Evolutionary conservation across 495 filamentous ascomycete genomes (phyloP), one percentile per base, ranked within the genome.

Genomic region (Xeromyces bisporus): DNA sequence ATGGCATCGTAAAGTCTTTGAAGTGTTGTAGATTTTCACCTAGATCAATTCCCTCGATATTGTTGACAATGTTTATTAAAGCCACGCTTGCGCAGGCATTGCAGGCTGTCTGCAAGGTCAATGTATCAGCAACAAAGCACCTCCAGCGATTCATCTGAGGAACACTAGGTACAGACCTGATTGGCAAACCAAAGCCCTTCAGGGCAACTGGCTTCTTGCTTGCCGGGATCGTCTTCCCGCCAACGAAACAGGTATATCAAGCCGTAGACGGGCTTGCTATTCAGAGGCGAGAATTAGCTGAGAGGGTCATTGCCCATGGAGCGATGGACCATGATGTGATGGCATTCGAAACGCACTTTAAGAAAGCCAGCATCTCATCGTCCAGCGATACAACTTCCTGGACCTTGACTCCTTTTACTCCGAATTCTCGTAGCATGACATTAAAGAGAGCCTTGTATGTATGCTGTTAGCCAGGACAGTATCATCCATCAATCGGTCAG

Each of bases 61-160:
- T 97, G 66, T 91, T 86, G 42, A 93, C 62, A 32, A 93, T 89
- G 33, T 94, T 94, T 15, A 93, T 55, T 29, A 94, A 51, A 2
- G 89, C 87, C 12, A 92, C 70, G 16, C 80, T 86, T 10, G 82
- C 87, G 51, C 89, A 97, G 9, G 81, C 73, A 55, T 89, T 89
- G 16, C 67, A 61, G 2, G 72, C 71, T 0, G 80, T 82, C 79
- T 85, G 35, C 5, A 27, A 3, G 0, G 10, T 10, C 29, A 32
- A 23, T 46, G 9, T 43, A 33, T 41, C 12, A 27, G 13, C 11
- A 28, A n/a, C n/a, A n/a, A n/a, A n/a, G n/a, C n/a, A n/a, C n/a
- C n/a, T n/a, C n/a, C n/a, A n/a, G n/a, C n/a, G n/a, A n/a, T n/a
- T n/a, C n/a, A n/a, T n/a, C 14, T 29, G 7, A 10, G 15, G 6